Conservation (phyloP, 2,329 filamentous ascomycete genomes). For the Fusarium sarcochroum region DNA sequence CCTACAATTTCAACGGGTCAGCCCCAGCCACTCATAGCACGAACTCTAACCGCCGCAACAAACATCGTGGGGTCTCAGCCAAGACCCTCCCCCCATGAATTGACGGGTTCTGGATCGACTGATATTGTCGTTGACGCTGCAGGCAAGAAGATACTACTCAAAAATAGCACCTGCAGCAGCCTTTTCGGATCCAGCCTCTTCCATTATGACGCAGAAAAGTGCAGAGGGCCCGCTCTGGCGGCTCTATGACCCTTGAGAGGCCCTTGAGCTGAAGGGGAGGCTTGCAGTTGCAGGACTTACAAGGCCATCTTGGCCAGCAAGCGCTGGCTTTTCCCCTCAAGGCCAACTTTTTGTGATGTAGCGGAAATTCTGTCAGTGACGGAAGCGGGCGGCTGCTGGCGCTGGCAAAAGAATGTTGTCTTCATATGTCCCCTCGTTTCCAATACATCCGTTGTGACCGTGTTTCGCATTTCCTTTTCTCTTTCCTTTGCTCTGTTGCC, state of each 20-base stretch:
- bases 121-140: slow-evolving; percentile 5
- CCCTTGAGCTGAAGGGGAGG: slow-evolving; percentile 39
- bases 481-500: slow-evolving; percentile 26
- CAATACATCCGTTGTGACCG: slow-evolving; percentile 23
- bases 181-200: slow-evolving; percentile 19
- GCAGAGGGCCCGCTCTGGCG: slow-evolving; percentile 36
- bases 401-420: slow-evolving; percentile 14
- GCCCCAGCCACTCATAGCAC: slow-evolving; percentile 44
- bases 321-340: slow-evolving; percentile 32
- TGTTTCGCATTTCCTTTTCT: slow-evolving; percentile 36
- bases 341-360: slow-evolving; percentile 16
- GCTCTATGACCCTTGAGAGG: slow-evolving; percentile 25
- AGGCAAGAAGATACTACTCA: background rate
- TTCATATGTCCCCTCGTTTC: slow-evolving; percentile 40
- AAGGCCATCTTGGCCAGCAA: slow-evolving; percentile 33
- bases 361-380: slow-evolving; percentile 11
- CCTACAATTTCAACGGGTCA: slow-evolving; percentile 11
- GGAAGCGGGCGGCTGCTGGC: slow-evolving; percentile 19
- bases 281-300: slow-evolving; percentile 41
- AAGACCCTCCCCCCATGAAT: background rate
- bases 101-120: slow-evolving; percentile 30
- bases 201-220: slow-evolving; percentile 32
- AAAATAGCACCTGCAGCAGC: slow-evolving; percentile 40
- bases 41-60: slow-evolving; percentile 43
- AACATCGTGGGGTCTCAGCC: slow-evolving; percentile 38